Evolutionary conservation across 2,329 filamentous ascomycete species (phyloP), one percentile per base, ranked within the genome.

Genomic region (Sporothrix sp.): DNA sequence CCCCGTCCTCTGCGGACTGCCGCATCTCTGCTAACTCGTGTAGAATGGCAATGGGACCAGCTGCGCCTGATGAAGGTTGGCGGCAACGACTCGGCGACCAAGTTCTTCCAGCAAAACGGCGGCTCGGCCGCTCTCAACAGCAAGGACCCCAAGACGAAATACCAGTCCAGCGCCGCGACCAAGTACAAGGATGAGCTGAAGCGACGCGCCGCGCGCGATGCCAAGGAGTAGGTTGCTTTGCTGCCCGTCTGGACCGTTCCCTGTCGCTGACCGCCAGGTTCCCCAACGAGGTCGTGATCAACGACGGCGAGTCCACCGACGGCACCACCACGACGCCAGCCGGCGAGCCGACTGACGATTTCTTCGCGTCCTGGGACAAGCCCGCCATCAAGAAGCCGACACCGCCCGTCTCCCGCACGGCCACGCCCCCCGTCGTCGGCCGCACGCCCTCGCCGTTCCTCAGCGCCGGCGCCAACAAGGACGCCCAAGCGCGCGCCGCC

Each of bases 311-410:
- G 48, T 72, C 71, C 20, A 72, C 76, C 44, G 83, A 87, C 53
- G 82, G 79, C 58, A 28, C 25, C n/a, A 74, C 80, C 33, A 80
- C 76, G 58, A 94, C 88, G 10, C 87, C 90, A n/a, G 78, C 85
- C 40, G 85, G 82, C 58, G 89, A 95, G 58, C 75, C 79, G 20
- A 82, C 84, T 18, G 90, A 96, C 62, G 93, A 97, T 66, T 98
- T 98, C 75, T 98, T 98, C 71, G 95, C 91, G 9, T 96, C 89
- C 1, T 98, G 91, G 93, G 93, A 97, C 64, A 96, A 97, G 72
- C 93, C 93, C 20, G 80, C 89, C 4, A 94, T 98, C 70, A 98
- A 97, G 76, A 83, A 89, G 60, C 91, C 91, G 32, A 96, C 88
- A 57, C 95, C 95, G 58, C 91, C 93, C 14, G 79, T 93, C 38